A percentile compares a stretch with the other conserved stretches of the same genome.
Evolutionary conservation across 192 early-diverging fungal species (phyloP).

Genomic region (Linnemannia hyalina): DNA sequence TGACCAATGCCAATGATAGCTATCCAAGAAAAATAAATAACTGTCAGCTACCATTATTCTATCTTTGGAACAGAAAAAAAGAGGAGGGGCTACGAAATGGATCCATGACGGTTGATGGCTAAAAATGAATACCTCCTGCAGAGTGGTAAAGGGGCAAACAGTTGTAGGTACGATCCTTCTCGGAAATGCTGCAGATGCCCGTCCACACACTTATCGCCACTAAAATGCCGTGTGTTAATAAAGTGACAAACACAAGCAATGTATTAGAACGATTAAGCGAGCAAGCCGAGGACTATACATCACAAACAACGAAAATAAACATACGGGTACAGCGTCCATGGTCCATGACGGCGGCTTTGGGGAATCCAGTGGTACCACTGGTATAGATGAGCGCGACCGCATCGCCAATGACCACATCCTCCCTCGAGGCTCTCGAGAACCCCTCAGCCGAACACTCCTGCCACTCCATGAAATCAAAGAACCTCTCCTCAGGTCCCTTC

Average conservation of each 20-base stretch:
- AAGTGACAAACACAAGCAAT: not conserved
- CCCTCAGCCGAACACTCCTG: constrained; percentile 13
- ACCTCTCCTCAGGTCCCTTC: constrained; percentile 30
- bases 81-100: too few species aligned
- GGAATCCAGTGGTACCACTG: constrained; percentile 71
- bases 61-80: not conserved
- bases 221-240: not conserved
- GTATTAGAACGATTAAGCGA: not conserved
- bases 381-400: constrained; percentile 55
- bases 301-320: not conserved
- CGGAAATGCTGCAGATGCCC: constrained; percentile 24
- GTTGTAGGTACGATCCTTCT: constrained; percentile 65
- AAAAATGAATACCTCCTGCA: constrained; percentile 57
- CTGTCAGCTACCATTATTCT: too few species aligned
- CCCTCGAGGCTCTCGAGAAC: not conserved
- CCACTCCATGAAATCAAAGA: constrained; percentile 22
- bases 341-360: constrained; percentile 67
- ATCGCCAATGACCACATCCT: constrained; percentile 19
- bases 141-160: constrained; percentile 72
- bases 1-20: constrained; percentile 21
- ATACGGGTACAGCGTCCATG: constrained; percentile 50
- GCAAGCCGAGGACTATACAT: not conserved
- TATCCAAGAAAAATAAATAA: not conserved
- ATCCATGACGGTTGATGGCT: not conserved
- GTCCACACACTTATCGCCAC: constrained; percentile 35